These are phyloP conservation scores for Strigomonas galati DNA, from an alignment of 208 protist species.

Conservation along the genomic window DNA sequence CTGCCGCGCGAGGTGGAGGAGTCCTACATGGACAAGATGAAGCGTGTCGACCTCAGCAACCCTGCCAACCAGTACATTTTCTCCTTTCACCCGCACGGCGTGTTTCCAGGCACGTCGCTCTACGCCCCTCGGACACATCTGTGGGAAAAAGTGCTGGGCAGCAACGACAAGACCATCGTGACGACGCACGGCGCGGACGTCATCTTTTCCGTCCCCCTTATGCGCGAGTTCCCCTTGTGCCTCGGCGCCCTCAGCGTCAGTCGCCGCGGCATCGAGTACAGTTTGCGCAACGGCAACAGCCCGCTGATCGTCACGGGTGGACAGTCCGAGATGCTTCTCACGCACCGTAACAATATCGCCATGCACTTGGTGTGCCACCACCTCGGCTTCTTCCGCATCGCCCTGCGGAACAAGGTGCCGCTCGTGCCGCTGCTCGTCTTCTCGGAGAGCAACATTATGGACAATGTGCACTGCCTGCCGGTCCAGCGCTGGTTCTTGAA, in stretches of 20 bases:
- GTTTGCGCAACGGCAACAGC: slow-evolving; percentile 36
- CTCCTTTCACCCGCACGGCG: slow-evolving; percentile 73
- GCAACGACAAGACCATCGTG: slow-evolving; percentile 30
- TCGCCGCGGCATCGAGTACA: slow-evolving; percentile 42
- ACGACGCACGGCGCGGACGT: slow-evolving; percentile 59
- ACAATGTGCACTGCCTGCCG: slow-evolving; percentile 44
- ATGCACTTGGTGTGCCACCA: slow-evolving; percentile 73
- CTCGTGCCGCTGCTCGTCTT: slow-evolving; percentile 69
- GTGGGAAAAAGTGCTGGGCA: slow-evolving; percentile 38
- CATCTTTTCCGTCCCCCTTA: slow-evolving; percentile 55
- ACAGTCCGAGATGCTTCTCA: slow-evolving; percentile 69
- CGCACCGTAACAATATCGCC: slow-evolving; percentile 32
- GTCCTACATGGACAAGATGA: slow-evolving; percentile 12
- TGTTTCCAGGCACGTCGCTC: slow-evolving; percentile 50
- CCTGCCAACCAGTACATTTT: slow-evolving; percentile 65
- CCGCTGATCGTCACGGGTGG: slow-evolving; percentile 70
- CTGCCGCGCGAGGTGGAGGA: slow-evolving; percentile 8
- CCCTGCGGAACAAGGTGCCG: slow-evolving; percentile 43
- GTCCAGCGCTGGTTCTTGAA: slow-evolving; percentile 55
- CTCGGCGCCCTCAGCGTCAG: slow-evolving; percentile 42
- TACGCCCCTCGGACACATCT: slow-evolving; percentile 35
- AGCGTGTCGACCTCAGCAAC: slow-evolving; percentile 39
- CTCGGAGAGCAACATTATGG: slow-evolving; percentile 57
- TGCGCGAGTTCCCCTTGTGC: slow-evolving; percentile 58
- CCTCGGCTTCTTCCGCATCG: slow-evolving; percentile 61